Base-by-base conservation (phyloP, 345 rosid genomes). In the Citropsis articulata region DNA sequence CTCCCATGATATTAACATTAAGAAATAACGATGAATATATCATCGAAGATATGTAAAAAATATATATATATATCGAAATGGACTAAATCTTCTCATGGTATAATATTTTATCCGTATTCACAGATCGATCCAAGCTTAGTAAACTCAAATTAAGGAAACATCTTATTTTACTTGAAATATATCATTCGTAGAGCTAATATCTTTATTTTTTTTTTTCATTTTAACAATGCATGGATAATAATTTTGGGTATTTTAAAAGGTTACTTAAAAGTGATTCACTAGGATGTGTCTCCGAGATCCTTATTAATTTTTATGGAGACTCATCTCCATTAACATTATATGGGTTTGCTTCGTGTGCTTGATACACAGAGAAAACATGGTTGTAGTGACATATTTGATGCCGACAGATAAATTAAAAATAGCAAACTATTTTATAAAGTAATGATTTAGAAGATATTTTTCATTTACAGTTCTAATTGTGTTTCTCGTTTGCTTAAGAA, bases 361-460 rank as follows among this genome's bases (percentile, higher is more conserved):
- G 60, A 72, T 19, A 27, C 69, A 63, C 59, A 62, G 27, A 45
- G 42, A 75, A 63, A 45, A 40, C 30, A 18, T 10, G 69, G 61
- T 63, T 45, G 70, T 36, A 21, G 12, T 75, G 70, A 42, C 70
- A 63, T 28, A 6, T 75, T 45, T 42, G 77, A 75, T 40, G 12
- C 2, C 48, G 69, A 75, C 28, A 75, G 38, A 55, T 61, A 13
- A 45, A 19, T 45, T 45, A 45, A 63, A 62, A 28, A 45, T 45
- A 9, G 24, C 12, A 21, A 63, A 42, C 12, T n/a, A 6, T 0
- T 21, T 9, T 9, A 59, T 21, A 33, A 36, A 19, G 22, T 7
- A 42, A 30, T 40, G 10, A 28, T 45, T 75, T 2, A 28, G 22
- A 7, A 21, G 36, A 10, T 27, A 74, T 5, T 4, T 61, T 61